Evolutionary conservation across 2,329 filamentous ascomycete genomes (phyloP).

Genomic region (Monilinia laxa): DNA sequence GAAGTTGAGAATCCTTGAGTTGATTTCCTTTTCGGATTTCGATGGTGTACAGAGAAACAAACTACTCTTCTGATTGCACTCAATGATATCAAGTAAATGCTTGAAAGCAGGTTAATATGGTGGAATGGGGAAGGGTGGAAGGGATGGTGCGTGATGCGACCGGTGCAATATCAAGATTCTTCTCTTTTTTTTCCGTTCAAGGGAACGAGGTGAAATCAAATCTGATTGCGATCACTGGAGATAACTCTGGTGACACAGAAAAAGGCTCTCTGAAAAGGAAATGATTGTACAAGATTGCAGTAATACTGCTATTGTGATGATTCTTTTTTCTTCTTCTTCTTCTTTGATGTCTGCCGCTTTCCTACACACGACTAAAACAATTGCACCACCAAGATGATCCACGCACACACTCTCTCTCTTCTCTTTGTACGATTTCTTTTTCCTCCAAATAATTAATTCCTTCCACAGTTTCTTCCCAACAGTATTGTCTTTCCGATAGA

Average conservation of each 20-base stretch:
- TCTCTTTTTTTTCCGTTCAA: conserved; percentile 42
- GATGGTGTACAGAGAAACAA: conserved; percentile 26
- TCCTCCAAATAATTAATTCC: conserved; percentile 20
- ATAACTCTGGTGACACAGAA: conserved; percentile 38
- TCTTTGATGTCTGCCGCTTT: conserved; percentile 31
- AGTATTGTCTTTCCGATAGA: background rate
- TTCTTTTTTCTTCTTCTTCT: conserved; percentile 18
- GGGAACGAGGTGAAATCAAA: conserved; percentile 42
- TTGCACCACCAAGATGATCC: conserved; percentile 22
- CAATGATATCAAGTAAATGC: conserved; percentile 30
- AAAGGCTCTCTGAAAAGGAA: conserved; percentile 37
- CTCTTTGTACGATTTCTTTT: conserved; percentile 21
- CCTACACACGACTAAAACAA: conserved; percentile 22
- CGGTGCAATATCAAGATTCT: conserved; percentile 41
- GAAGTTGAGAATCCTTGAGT: conserved; percentile 23
- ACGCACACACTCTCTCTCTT: conserved; percentile 10
- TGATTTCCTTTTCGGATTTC: conserved; percentile 22
- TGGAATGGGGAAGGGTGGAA: conserved; percentile 30
- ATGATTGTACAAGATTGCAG: conserved; percentile 43
- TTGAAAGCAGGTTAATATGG: conserved; percentile 34
- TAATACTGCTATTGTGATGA: conserved; percentile 36
- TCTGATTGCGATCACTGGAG: conserved; percentile 42
- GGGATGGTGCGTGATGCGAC: conserved; percentile 36
- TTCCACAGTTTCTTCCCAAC: conserved; percentile 12
- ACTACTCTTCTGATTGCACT: conserved; percentile 32